Evolutionary conservation across 352 stramenopile genomes (phyloP), one percentile per base, ranked within the genome.

Genomic region (Phytopythium helicoides): DNA sequence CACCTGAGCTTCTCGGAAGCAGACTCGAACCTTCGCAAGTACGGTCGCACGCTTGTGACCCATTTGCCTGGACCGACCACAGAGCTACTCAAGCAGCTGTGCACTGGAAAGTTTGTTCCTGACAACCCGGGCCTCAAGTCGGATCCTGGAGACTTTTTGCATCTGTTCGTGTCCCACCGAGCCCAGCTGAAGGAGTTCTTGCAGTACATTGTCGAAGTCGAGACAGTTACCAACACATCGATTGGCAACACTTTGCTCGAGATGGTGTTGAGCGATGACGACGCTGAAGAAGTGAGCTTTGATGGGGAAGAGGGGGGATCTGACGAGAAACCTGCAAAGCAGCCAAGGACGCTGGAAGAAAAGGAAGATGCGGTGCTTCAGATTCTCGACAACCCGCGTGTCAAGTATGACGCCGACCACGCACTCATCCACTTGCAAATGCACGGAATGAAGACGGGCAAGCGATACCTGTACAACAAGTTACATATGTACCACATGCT

Each of bases 401-500:
- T 95, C 21, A 81, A 84, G 41, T 98, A 97, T 57, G 91, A 98
- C 54, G 82, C 86, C 44, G 88, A 97, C 47, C 90, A 97, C 54
- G 91, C 92, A n/a, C 64, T 98, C 18, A 96, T 98, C 39, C 81
- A 97, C 36, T 63, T 97, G 57, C 90, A 97, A 63, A 96, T 97
- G 85, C 78, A 86, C 49, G 76, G 73, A 16, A 96, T 97, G 67
- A 92, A 95, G 62, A 87, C 92, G 50, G 93, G 90, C 34, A 95
- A 97, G 68, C 82, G 96, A 33, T 97, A 93, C 57, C 54, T 98
- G 54, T 98, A 96, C 76, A 94, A 97, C 74, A 96, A 97, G 57
- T 69, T 96, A 25, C 85, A 96, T 56, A 93, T 97, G 89, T 97
- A 96, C 51, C 85, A 96, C 70, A 97, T 98, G 81, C 62, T 98